Conservation (phyloP, 2,329 filamentous ascomycete species). For the Ceratocystis huliohia region DNA sequence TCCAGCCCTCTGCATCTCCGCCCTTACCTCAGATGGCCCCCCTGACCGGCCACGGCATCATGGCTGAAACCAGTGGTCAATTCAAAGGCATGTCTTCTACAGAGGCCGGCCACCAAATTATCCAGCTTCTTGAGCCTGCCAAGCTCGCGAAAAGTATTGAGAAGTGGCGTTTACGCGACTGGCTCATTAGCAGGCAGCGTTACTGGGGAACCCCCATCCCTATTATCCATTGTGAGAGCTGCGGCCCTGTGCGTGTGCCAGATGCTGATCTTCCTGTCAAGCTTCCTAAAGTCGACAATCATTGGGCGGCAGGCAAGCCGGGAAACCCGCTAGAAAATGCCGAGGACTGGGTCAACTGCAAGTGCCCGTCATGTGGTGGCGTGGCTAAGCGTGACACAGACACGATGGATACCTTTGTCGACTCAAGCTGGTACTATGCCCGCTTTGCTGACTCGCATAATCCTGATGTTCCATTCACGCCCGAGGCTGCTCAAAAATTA, state of each 20-base stretch:
- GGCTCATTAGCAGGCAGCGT: conserved; percentile 81
- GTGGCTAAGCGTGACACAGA: conserved; percentile 73
- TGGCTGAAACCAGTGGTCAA: conserved; percentile 52
- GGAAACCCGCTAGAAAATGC: conserved; percentile 68
- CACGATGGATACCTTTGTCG: conserved; percentile 94
- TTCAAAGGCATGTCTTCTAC: conserved; percentile 52
- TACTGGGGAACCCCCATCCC: conserved; percentile 90
- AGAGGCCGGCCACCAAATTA: conserved; percentile 48
- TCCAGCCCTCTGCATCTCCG: neutral
- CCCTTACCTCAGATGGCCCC: conserved; percentile 36
- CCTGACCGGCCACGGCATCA: conserved; percentile 51
- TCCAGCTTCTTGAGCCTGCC: conserved; percentile 42
- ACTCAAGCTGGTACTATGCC: conserved; percentile 89
- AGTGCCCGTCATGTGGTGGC: conserved; percentile 60
- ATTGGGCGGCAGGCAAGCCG: conserved; percentile 54
- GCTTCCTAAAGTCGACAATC: conserved; percentile 55
- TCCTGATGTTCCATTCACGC: conserved; percentile 44
- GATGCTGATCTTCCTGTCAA: conserved; percentile 62
- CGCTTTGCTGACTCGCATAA: conserved; percentile 65
- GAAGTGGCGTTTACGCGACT: conserved; percentile 74
- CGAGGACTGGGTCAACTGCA: conserved; percentile 59
- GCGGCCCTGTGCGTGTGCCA: conserved; percentile 69
- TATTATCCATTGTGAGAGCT: conserved; percentile 66
- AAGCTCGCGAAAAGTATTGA: conserved; percentile 50
- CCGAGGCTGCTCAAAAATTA: conserved; percentile 38